Evolutionary conservation across 441 rosid genomes (phyloP).

Genomic region (Pelargonium citronellum): DNA sequence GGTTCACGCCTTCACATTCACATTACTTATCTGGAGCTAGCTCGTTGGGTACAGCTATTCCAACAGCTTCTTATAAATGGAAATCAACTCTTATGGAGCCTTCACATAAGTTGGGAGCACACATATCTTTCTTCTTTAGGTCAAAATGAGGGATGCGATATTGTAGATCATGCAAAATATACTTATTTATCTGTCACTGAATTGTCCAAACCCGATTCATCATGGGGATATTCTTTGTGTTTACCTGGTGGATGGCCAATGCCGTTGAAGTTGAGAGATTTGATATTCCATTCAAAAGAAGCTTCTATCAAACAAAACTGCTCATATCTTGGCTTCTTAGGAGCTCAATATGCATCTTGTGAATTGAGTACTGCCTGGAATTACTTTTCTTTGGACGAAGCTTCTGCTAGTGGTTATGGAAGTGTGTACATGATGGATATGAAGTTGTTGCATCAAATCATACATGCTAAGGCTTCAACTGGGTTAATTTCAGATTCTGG

Average conservation of each 20-base stretch:
- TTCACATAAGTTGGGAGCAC: conserved; percentile 84
- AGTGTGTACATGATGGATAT: conserved; percentile 32
- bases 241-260: conserved; percentile 88
- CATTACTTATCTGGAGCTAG: conserved; percentile 79
- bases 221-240: conserved; percentile 35
- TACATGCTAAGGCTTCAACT: conserved; percentile 43
- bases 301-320: conserved; percentile 70
- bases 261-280: conserved; percentile 58
- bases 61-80: conserved; percentile 74
- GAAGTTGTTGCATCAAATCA: conserved; percentile 25
- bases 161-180: conserved; percentile 47
- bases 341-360: conserved; percentile 48
- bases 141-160: conserved; percentile 49
- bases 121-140: conserved; percentile 78
- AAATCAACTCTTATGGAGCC: conserved; percentile 74
- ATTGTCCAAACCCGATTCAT: conserved; percentile 28
- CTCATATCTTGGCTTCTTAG: conserved; percentile 72
- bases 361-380: conserved; percentile 27
- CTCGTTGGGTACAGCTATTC: conserved; percentile 76
- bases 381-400: conserved; percentile 21
- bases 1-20: conserved; percentile 43
- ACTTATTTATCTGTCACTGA: conserved; percentile 39
- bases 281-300: conserved; percentile 55
- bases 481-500: conserved; percentile 23
- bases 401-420: conserved; percentile 24